These are phyloP conservation scores for Colletotrichum caudatum DNA, from an alignment of 2,329 filamentous ascomycete genomes.

Conservation along the genomic window DNA sequence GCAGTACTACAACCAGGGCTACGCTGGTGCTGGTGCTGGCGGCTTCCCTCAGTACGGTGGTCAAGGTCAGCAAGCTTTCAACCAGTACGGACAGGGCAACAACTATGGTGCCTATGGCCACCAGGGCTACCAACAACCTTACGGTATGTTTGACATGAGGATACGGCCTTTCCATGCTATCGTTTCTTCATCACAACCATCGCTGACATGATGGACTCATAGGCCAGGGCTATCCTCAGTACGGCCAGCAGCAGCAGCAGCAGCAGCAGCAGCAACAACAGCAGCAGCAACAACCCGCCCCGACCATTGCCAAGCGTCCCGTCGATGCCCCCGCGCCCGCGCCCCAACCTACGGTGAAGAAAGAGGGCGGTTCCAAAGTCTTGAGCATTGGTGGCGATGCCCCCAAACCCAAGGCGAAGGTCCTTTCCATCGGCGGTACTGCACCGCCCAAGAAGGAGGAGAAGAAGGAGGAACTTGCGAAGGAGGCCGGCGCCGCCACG, in stretches of 20 bases:
- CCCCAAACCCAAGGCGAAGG: slow-evolving; percentile 66
- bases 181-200: background rate
- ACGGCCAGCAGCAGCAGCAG: slow-evolving; percentile 58
- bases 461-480: slow-evolving; percentile 65
- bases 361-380: slow-evolving; percentile 72
- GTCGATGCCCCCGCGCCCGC: slow-evolving; percentile 61
- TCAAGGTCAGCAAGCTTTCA: slow-evolving; percentile 53
- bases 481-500: slow-evolving; percentile 49
- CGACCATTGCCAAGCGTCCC: slow-evolving; percentile 73
- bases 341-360: slow-evolving; percentile 65
- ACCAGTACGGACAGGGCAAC: slow-evolving; percentile 59
- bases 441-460: slow-evolving; percentile 55
- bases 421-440: slow-evolving; percentile 57
- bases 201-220: background rate
- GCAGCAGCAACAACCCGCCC: slow-evolving; percentile 63
- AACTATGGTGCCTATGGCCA: slow-evolving; percentile 54
- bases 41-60: slow-evolving; percentile 68
- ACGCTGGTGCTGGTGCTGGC: slow-evolving; percentile 51
- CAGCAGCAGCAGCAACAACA: slow-evolving; percentile 61
- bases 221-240: slow-evolving; percentile 60
- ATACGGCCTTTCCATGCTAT: background rate
- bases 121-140: slow-evolving; percentile 61
- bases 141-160: slow-evolving; percentile 45
- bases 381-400: slow-evolving; percentile 71
- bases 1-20: slow-evolving; percentile 65